phyloP scores from a whole-genome alignment of 1,284 basidiomycete genomes.

The Malassezia furfur region DNA sequence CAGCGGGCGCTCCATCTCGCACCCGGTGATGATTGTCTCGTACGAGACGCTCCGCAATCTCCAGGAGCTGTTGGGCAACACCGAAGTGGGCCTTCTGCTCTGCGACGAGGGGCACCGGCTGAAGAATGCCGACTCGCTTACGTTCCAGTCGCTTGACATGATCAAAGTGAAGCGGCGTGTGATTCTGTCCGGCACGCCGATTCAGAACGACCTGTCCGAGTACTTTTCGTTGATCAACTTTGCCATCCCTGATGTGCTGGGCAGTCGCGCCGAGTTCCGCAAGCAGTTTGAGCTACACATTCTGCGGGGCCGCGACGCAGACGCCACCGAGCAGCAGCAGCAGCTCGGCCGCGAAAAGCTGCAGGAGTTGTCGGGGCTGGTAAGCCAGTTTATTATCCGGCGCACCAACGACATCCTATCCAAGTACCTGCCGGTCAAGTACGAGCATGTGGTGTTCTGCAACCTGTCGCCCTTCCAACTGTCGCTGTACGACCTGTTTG shows the following conservation, averaged over 20 bases:
- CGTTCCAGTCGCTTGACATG: constrained; percentile 73
- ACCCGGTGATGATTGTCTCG: constrained; percentile 86
- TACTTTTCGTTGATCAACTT: constrained; percentile 95
- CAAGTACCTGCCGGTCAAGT: constrained; percentile 96
- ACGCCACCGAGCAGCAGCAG: constrained; percentile 74
- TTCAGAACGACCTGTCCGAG: constrained; percentile 87
- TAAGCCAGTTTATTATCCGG: constrained; percentile 93
- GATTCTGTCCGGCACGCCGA: constrained; percentile 90
- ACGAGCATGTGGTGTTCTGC: constrained; percentile 98
- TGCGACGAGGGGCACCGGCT: constrained; percentile 95
- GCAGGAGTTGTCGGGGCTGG: constrained; percentile 79
- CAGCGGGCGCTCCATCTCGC: constrained; percentile 34
- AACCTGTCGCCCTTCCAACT: constrained; percentile 78
- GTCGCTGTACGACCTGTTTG: constrained; percentile 81
- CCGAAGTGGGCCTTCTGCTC: constrained; percentile 74
- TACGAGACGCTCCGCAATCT: constrained; percentile 74
- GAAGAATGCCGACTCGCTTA: constrained; percentile 70
- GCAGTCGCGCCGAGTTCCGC: constrained; percentile 80
- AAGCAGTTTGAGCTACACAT: constrained; percentile 95
- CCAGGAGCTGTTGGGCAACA: constrained; percentile 38
- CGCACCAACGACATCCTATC: constrained; percentile 92
- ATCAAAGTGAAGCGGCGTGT: constrained; percentile 88
- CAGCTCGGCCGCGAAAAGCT: constrained; percentile 78
- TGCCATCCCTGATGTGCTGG: constrained; percentile 90
- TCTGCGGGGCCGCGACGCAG: constrained; percentile 81